These are phyloP conservation scores for Hirschioporus abietinus DNA, from an alignment of 768 basidiomycete species.

Conservation along the genomic window DNA sequence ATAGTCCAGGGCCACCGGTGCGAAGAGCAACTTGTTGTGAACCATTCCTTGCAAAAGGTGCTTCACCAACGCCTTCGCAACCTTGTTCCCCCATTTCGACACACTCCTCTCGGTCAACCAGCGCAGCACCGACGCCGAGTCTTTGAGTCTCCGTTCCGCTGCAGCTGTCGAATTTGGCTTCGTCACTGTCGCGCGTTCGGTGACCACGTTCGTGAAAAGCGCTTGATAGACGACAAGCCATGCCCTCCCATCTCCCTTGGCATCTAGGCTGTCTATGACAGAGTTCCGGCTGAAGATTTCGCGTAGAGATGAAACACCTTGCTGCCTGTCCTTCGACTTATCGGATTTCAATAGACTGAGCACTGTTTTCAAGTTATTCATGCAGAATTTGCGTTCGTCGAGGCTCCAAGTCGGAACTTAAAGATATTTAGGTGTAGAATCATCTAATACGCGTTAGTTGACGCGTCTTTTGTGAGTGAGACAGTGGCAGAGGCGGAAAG, in stretches of 20 bases:
- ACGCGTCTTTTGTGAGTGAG: neutral
- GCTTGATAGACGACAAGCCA: conserved; percentile 73
- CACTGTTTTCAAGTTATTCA: conserved; percentile 41
- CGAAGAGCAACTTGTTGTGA: conserved; percentile 43
- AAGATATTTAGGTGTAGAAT: neutral
- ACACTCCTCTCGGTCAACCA: conserved; percentile 67
- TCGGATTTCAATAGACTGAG: conserved; percentile 50
- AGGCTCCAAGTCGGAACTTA: neutral
- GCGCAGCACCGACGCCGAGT: conserved; percentile 62
- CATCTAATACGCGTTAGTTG: neutral
- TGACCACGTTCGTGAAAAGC: conserved; percentile 59
- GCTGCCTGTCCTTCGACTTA: conserved; percentile 66
- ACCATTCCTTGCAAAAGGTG: conserved; percentile 63
- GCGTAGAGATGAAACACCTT: conserved; percentile 51
- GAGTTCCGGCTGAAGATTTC: conserved; percentile 44
- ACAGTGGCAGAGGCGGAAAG: too few species aligned
- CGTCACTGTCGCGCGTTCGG: conserved; percentile 46
- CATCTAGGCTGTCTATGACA: conserved; percentile 36
- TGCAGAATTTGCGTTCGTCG: conserved; percentile 11
- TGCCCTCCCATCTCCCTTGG: conserved; percentile 31
- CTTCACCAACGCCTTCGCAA: conserved; percentile 50
- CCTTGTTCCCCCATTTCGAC: conserved; percentile 47
- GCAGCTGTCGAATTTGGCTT: conserved; percentile 38
- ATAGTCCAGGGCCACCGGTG: conserved; percentile 72
- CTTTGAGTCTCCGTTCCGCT: conserved; percentile 55